These are phyloP conservation scores for Mycena pura DNA, from an alignment of 768 basidiomycete species.

Conservation along the genomic window DNA sequence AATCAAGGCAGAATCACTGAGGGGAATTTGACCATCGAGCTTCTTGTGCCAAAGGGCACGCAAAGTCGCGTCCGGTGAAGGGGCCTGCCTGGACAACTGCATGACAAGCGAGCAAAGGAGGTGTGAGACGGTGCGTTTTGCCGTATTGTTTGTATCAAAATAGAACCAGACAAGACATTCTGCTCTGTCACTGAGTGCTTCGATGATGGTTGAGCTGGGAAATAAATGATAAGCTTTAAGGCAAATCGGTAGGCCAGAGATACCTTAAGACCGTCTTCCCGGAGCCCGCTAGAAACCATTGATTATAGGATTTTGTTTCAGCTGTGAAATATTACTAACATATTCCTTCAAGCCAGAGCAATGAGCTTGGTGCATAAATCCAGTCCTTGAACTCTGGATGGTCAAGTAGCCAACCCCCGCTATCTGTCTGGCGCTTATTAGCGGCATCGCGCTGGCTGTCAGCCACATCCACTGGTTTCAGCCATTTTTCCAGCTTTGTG, in stretches of 20 bases:
- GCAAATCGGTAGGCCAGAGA: too few relatives aligned
- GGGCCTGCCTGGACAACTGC: constrained; percentile 21
- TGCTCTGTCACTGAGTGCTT: background rate
- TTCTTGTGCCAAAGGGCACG: background rate
- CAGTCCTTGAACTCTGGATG: background rate
- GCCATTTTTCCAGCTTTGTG: background rate
- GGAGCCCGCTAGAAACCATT: background rate
- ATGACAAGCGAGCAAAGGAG: constrained; percentile 25
- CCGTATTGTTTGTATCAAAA: constrained; percentile 13
- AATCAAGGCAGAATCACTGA: constrained; percentile 1
- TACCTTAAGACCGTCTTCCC: constrained; percentile 11
- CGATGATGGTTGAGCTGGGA: constrained; percentile 3
- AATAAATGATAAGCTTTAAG: too few relatives aligned
- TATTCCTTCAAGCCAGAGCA: constrained; percentile 9
- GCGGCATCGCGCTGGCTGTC: background rate
- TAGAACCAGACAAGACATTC: background rate
- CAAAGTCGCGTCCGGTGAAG: background rate
- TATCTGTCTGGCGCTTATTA: background rate
- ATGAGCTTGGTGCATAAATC: constrained; percentile 3
- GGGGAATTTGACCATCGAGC: background rate
- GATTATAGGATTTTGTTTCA: background rate
- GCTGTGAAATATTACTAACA: background rate
- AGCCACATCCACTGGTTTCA: background rate
- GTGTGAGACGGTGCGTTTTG: background rate
- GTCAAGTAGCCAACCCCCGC: background rate